A percentile compares a stretch with the other conserved stretches of the same genome.
These are phyloP conservation scores for Clonostachys sp. DNA, from an alignment of 2,329 filamentous ascomycete species.

Conservation along the genomic window DNA sequence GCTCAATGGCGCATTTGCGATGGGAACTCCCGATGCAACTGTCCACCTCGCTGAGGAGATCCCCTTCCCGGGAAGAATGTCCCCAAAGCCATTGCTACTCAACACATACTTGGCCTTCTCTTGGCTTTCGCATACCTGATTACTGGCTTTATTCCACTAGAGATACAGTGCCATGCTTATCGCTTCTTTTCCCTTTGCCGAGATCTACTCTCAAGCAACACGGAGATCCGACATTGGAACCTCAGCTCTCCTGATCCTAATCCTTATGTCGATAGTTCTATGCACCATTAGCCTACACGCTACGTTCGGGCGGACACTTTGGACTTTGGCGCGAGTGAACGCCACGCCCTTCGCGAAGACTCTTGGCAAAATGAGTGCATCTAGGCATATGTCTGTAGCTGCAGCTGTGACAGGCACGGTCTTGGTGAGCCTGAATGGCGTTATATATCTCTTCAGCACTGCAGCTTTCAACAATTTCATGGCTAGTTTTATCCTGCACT, in stretches of 20 bases:
- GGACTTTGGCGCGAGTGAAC: slow-evolving; percentile 32
- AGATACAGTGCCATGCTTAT: slow-evolving; percentile 43
- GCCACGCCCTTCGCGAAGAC: slow-evolving; percentile 23
- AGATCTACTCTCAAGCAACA: slow-evolving; percentile 60
- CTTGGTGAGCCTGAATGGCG: slow-evolving; percentile 48
- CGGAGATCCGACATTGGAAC: slow-evolving; percentile 39
- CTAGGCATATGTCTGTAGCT: slow-evolving; percentile 26
- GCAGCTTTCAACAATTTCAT: slow-evolving; percentile 66
- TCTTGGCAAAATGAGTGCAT: slow-evolving; percentile 18
- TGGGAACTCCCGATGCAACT: slow-evolving; percentile 62
- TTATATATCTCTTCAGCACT: slow-evolving; percentile 59
- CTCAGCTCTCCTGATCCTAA: slow-evolving; percentile 39
- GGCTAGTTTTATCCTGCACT: slow-evolving; percentile 36
- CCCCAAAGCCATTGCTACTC: slow-evolving; percentile 46
- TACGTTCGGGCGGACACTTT: slow-evolving; percentile 30
- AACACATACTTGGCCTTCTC: slow-evolving; percentile 43
- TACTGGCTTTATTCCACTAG: slow-evolving; percentile 55
- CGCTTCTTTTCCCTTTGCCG: slow-evolving; percentile 57
- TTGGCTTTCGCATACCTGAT: slow-evolving; percentile 48
- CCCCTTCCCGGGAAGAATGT: slow-evolving; percentile 43
- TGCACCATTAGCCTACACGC: slow-evolving; percentile 28
- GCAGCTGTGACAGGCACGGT: slow-evolving; percentile 43
- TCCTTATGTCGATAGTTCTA: slow-evolving; percentile 27
- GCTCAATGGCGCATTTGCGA: slow-evolving; percentile 62
- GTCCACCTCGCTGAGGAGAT: slow-evolving; percentile 65